Conservation (phyloP, 495 filamentous ascomycete species). For the Sordaria brevicollis region DNA sequence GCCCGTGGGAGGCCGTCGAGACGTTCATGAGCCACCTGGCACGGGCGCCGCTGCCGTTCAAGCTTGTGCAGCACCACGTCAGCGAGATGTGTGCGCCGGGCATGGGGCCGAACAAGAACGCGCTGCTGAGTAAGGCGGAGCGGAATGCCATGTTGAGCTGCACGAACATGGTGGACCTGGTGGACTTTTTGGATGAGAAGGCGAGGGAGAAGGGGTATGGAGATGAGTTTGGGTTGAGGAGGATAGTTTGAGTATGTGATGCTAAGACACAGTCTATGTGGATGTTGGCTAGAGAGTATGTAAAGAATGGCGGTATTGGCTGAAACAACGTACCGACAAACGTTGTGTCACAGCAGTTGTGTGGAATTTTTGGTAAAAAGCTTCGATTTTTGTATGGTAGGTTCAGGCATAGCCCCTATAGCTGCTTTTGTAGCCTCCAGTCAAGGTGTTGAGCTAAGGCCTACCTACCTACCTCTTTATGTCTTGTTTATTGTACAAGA, state of each 20-base stretch:
- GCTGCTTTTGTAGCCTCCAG: neutral
- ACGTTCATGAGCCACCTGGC: slow-evolving; percentile 44
- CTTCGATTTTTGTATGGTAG: neutral
- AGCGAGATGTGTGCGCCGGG: slow-evolving; percentile 50
- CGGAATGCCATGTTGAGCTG: slow-evolving; percentile 38
- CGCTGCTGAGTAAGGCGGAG: slow-evolving; percentile 43
- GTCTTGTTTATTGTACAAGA: neutral
- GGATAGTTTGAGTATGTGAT: neutral
- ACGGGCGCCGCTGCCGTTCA: slow-evolving; percentile 44
- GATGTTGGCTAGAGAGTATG: neutral
- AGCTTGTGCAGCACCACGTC: slow-evolving; percentile 51
- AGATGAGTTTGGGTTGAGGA: slow-evolving; percentile 1
- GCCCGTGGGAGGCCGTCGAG: slow-evolving; percentile 51
- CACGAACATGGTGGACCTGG: slow-evolving; percentile 43
- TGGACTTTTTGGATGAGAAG: slow-evolving; percentile 49
- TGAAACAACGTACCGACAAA: neutral
- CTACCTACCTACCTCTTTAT: no score
- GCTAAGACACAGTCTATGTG: neutral
- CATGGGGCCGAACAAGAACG: slow-evolving; percentile 31
- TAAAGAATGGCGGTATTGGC: neutral
- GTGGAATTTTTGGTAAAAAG: neutral
- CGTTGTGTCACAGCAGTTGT: neutral
- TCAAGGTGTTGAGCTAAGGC: neutral
- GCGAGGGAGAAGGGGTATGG: slow-evolving; percentile 18
- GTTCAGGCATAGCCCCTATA: neutral